Conservation (phyloP, 1,284 basidiomycete species). For the Pseudozyma sp. region DNA sequence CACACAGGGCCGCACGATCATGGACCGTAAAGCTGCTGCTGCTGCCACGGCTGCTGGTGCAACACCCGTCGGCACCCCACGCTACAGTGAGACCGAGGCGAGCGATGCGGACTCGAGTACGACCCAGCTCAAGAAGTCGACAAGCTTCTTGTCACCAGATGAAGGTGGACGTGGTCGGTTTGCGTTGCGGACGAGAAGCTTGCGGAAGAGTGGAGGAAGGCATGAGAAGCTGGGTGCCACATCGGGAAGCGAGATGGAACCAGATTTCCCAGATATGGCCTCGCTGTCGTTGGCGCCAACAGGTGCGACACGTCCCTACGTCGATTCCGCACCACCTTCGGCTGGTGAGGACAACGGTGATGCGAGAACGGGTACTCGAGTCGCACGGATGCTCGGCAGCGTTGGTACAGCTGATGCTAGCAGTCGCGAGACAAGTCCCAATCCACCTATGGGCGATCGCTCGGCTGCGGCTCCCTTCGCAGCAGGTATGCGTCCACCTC, state of each 20-base stretch:
- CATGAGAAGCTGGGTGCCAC: slow-evolving; percentile 47
- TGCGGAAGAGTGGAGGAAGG: slow-evolving; percentile 35
- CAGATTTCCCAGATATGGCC: slow-evolving; percentile 55
- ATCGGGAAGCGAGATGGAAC: slow-evolving; percentile 53
- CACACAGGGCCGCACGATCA: slow-evolving; percentile 34
- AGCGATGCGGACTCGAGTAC: slow-evolving; percentile 77
- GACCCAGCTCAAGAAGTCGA: slow-evolving; percentile 69
- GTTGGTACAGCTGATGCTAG: slow-evolving; percentile 21
- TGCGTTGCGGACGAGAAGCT: slow-evolving; percentile 35
- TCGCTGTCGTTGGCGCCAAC: slow-evolving; percentile 45
- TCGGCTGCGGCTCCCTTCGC: slow-evolving; percentile 3
- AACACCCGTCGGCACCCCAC: slow-evolving; percentile 43
- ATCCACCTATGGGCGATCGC: slow-evolving; percentile 21
- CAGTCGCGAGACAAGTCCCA: slow-evolving; percentile 48
- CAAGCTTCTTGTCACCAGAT: slow-evolving; percentile 50
- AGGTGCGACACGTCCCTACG: slow-evolving; percentile 15
- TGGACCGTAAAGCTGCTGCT: slow-evolving; percentile 36
- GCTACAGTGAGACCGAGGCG: slow-evolving; percentile 50
- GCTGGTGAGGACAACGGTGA: slow-evolving; percentile 51
- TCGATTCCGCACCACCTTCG: slow-evolving; percentile 43
- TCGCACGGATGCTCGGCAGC: slow-evolving; percentile 45
- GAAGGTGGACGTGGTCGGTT: slow-evolving; percentile 39
- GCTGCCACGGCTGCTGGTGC: slow-evolving; percentile 31
- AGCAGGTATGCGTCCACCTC: slow-evolving; percentile 28
- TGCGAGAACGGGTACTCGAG: slow-evolving; percentile 24